Base-by-base conservation (phyloP, 192 early-diverging fungal genomes). In the Coemansia erecta region DNA sequence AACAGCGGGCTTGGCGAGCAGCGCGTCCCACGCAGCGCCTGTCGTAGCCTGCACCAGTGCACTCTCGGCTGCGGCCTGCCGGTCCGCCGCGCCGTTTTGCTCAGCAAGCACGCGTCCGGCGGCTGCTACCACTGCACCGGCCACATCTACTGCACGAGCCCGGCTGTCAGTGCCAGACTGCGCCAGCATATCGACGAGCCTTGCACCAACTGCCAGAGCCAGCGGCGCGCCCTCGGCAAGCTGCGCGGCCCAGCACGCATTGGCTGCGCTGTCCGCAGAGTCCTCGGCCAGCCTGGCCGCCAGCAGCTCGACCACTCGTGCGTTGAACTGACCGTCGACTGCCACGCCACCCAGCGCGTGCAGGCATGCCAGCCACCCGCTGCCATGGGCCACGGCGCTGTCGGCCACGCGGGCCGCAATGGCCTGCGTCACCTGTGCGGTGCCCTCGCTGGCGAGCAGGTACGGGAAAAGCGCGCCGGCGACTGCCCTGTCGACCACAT, bases 291-390 rank as follows among this genome's bases (percentile, higher is more conserved):
- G 51, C 31, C 39, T 64, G 0, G 60, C 13, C 1, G 64, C 69
- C 22, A 78, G 59, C 7, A 41, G 33, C 0, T 56, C 40, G 3
- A 45, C 42, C 1, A 58, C 65, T 8, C 28, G 53, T 23, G 24
- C 22, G 49, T 72, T 72, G 19, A 56, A 66, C 43, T 57, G n/a
- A 18, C 12, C 45, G 2, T 37, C 26, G 11, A 18, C 51, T 17
- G 54, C 35, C 1, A 26, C 52, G 26, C 8, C 46, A 10, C 14
- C 35, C 33, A 68, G 52, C 35, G 22, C 42, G 17, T 21, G 8
- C 33, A 70, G 33, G 22, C 61, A 51, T 12, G 61, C 18, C n/a
- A 62, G 61, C 69, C 65, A 78, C 11, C 75, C 75, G 55, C 64
- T 43, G 1, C 40, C 42, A n/a, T 18, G 42, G 28, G 52, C 56